Base-by-base conservation (phyloP, 2,329 filamentous ascomycete species). In the Claviceps cyperi region DNA sequence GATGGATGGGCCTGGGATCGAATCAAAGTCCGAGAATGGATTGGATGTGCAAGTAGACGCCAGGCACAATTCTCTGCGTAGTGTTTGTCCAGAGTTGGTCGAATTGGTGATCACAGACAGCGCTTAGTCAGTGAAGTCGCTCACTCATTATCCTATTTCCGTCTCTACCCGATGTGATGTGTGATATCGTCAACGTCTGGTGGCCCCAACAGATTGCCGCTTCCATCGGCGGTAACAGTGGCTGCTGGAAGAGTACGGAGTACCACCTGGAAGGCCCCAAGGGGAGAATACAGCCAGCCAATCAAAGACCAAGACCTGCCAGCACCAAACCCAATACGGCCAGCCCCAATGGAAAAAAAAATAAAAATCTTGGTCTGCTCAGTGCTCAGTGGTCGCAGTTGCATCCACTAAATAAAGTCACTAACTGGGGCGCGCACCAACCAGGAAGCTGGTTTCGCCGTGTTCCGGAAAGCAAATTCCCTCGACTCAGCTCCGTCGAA, bases 391-490 rank as follows among this genome's bases (percentile, higher is more conserved):
- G 24, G 15, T 49, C 19, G 47, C 44, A 47, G 22, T 47, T 48
- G 47, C 47, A 22, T 43, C 43, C 49, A 41, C 32, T 44, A 44
- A 11, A 43, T 11, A 32, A 32, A 32, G 28, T 32, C 28, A 32
- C 28, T 32, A 32, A 32, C 28, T 38, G 17, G 35, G 28, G 15
- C 37, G 28, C 24, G 24, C 46, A 49, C 50, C 50, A 49, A 51
- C 49, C 49, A 54, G 49, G 49, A 51, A 53, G 50, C 51, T 54
- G 41, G 49, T 53, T 51, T 53, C 50, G 52, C 49, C 53, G 53
- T 45, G 43, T 43, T 54, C 51, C 53, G 53, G 50, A 52, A 56
- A 53, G 51, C 46, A 53, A 53, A 53, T 56, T 56, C 53, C 53
- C 54, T 56, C 54, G 46, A 53, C 32, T 19, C 46, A 17, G 38